Evolutionary conservation across 2,329 filamentous ascomycete species (phyloP), one percentile per base, ranked within the genome.

Genomic region (Trichophyton mentagrophytes): DNA sequence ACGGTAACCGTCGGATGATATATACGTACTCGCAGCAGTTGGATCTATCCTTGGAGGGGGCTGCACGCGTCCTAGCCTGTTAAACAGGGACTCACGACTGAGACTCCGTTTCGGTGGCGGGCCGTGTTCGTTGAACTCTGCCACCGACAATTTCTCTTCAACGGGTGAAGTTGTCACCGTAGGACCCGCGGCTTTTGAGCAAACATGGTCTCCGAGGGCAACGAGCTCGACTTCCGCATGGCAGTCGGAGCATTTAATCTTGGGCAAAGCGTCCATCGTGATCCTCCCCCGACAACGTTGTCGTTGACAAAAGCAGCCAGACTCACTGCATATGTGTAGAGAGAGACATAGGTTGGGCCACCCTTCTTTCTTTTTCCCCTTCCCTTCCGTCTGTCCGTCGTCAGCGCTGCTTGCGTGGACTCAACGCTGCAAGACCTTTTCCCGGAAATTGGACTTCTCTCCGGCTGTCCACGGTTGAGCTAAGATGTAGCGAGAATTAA

Each of bases 181-280:
- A 27, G 22, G 46, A 53, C 49, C n/a, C 22, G 46, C 46, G 20
- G n/a, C 20, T 56, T 60, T 56, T 22, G 73, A 72, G 73, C 90
- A 96, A 63, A 89, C 72, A 77, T 96, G 90, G 64, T 95, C 89
- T 64, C 89, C 89, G 86, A 96, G 88, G 72, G 85, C 78, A 46
- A 87, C 86, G 66, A 96, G 93, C 70, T 91, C 86, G 62, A 96
- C 88, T 68, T 91, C 83, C 46, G 78, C 74, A 46, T 84, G 83
- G 71, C 90, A 95, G 76, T 81, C 85, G 59, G 90, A 95, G 75
- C 90, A 95, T 79, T 92, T 95, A 75, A 95, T 88, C 25, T 85
- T 85, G 69, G 90, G 89, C 77, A 93, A 79, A 65, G 91, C 81
- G 69, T 85, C 79, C 38, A 57, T 44, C 27, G 27, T 55, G 20